Base-by-base conservation (phyloP, 2,329 filamentous ascomycete species). In the Graphium sp. region DNA sequence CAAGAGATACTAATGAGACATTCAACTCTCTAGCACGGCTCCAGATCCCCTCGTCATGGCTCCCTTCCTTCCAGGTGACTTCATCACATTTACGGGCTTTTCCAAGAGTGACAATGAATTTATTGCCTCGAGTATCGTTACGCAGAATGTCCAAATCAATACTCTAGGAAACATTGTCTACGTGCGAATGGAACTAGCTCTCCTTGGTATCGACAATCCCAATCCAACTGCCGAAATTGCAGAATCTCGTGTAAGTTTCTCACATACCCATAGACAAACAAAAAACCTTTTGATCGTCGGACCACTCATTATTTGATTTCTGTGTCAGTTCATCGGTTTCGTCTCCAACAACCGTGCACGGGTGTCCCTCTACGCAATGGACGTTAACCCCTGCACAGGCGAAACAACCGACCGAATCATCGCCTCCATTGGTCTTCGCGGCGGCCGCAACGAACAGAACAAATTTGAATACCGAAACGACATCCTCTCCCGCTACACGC, bases 361-460 rank as follows among this genome's bases (percentile, higher is more conserved):
- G 0, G 36, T 51, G 7, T 41, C 44, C 4, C 31, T 55, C 12
- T 47, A 44, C 24, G 50, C 50, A 21, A 46, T 52, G 34, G 51
- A 53, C 18, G 38, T 47, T 13, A 41, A 54, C 34, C 44, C 48
- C 1, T 55, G 50, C 39, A 53, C 49, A 5, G 50, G 50, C 3
- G 37, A 35, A 0, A 36, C 39, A n/a, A 45, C 42, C 1, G 44
- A 51, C 31, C 47, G 49, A 28, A 45, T 49, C 29, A 40, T 53
- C 6, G 46, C 43, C 4, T 41, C 44, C 3, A 35, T 47, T 18
- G 43, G 45, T 5, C 37, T 49, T 11, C 42, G 43, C 15, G 46
- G 38, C 2, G 46, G 46, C 7, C 40, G 36, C 24, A 49, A 43
- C 31, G 44, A 36, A 17, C 49, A 50, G 35, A 52, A 50, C 38